Conservation (phyloP, 2,329 filamentous ascomycete species). For the Fusarium coffeatum region DNA sequence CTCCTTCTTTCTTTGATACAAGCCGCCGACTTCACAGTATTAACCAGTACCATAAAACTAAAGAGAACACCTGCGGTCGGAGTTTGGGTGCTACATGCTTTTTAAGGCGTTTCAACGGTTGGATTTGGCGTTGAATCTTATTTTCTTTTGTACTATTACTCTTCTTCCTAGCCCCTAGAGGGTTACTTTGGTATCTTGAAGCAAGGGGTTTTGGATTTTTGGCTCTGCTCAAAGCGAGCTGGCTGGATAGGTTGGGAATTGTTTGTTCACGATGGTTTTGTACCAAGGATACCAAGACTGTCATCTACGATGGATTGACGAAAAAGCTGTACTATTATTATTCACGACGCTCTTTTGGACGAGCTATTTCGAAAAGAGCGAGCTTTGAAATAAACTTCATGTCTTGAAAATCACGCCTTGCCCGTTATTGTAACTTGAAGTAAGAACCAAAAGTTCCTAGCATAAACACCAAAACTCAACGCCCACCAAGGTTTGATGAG, state of each 20-base stretch:
- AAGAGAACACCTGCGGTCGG: constrained; percentile 35
- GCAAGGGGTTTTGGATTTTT: constrained; percentile 22
- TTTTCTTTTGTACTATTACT: constrained; percentile 53
- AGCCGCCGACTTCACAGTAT: constrained; percentile 26
- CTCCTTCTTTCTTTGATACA: constrained; percentile 14
- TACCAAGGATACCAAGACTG: constrained; percentile 42
- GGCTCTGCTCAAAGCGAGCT: constrained; percentile 16
- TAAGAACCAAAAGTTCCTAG: constrained; percentile 6
- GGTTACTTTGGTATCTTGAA: constrained; percentile 18
- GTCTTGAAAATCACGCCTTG: not conserved
- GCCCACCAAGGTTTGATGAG: constrained; percentile 25
- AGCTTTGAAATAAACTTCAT: constrained; percentile 14
- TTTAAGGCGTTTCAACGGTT: constrained; percentile 25
- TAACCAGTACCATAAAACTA: constrained; percentile 33
- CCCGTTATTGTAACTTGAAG: not conserved
- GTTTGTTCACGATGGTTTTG: constrained; percentile 28
- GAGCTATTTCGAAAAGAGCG: constrained; percentile 25
- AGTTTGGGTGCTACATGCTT: constrained; percentile 27
- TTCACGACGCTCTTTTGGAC: constrained; percentile 46
- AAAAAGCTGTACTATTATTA: constrained; percentile 46
- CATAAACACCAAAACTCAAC: constrained; percentile 1
- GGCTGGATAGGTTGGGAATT: constrained; percentile 7
- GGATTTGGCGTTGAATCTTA: constrained; percentile 13
- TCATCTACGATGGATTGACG: constrained; percentile 34
- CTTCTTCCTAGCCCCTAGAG: constrained; percentile 38